Conservation (phyloP, 768 basidiomycete species). For the Serpula lacrymans region DNA sequence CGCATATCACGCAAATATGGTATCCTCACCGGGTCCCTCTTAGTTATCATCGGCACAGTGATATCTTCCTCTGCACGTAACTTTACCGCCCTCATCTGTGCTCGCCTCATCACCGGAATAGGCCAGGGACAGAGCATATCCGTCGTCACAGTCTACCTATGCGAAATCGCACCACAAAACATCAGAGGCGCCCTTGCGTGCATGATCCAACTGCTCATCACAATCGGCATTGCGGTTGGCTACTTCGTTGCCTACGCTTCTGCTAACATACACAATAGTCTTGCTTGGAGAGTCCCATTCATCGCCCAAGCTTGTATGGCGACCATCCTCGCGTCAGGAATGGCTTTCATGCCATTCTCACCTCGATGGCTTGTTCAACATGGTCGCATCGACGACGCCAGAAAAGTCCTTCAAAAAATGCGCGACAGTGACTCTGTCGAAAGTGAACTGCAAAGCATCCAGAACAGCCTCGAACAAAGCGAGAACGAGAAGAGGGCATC, state of each 20-base stretch:
- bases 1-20: constrained; percentile 43
- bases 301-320: constrained; percentile 22
- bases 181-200: constrained; percentile 40
- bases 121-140: constrained; percentile 47
- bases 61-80: constrained; percentile 34
- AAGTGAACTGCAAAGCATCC: constrained; percentile 17
- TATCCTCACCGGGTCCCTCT: constrained; percentile 38
- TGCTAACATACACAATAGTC: constrained; percentile 16
- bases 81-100: constrained; percentile 39
- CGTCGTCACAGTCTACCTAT: constrained; percentile 36
- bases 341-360: constrained; percentile 18
- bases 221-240: constrained; percentile 39
- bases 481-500: constrained; percentile 14
- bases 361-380: constrained; percentile 29
- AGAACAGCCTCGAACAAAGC: constrained; percentile 17
- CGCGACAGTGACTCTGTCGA: constrained; percentile 13
- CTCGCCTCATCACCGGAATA: constrained; percentile 42
- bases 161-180: constrained; percentile 40
- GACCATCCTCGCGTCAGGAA: constrained; percentile 14
- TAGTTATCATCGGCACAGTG: constrained; percentile 40
- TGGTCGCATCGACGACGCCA: constrained; percentile 30
- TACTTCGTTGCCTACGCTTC: constrained; percentile 23
- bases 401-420: constrained; percentile 21
- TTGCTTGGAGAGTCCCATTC: constrained; percentile 27
- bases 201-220: constrained; percentile 40